Conservation (phyloP, 176 grass and related monocot genomes). For the Avena eriantha region DNA sequence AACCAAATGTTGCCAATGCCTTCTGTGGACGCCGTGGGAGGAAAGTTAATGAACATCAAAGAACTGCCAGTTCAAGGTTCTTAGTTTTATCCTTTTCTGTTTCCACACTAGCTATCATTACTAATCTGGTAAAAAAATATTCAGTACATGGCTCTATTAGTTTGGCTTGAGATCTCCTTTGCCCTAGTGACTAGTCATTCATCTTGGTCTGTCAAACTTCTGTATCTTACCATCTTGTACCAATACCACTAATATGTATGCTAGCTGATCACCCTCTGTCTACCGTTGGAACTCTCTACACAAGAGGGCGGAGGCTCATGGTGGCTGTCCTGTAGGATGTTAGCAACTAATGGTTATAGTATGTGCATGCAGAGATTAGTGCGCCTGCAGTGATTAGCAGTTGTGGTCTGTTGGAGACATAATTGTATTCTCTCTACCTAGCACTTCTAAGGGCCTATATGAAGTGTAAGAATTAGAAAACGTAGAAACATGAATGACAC, state of each 20-base stretch:
- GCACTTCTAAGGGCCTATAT: constrained; percentile 17
- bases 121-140: constrained; percentile 8
- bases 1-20: constrained; percentile 85
- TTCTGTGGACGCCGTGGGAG: constrained; percentile 68
- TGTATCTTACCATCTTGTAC: constrained; percentile 5
- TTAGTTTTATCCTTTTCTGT: constrained; percentile 45
- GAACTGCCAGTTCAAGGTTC: constrained; percentile 96
- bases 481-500: neutral
- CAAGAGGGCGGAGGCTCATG: neutral
- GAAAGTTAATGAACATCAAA: constrained; percentile 83
- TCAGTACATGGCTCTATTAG: constrained; percentile 7
- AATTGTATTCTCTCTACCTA: neutral
- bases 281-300: neutral
- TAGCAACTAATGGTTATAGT: constrained; percentile 20
- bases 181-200: neutral
- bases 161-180: constrained; percentile 22
- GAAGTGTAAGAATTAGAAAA: neutral
- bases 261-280: neutral
- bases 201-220: neutral
- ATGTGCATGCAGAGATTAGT: neutral
- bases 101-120: constrained; percentile 22
- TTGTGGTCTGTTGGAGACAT: neutral
- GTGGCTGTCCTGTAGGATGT: neutral
- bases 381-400: neutral
- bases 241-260: constrained; percentile 5